phyloP scores from a whole-genome alignment of 164 flowering plant species.

The Vitis cinerea region DNA sequence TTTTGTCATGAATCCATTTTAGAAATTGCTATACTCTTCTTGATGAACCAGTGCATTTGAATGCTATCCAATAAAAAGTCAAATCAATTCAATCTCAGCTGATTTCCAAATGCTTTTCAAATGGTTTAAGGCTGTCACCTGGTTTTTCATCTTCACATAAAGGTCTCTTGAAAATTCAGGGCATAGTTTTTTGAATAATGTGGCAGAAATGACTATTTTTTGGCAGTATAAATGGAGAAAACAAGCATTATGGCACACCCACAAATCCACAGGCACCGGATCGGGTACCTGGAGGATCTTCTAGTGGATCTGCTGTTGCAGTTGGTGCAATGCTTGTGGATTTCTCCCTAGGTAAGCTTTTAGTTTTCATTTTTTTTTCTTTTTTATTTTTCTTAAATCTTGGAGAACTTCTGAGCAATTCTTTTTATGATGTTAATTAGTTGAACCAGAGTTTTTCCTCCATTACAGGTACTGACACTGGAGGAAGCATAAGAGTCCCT shows the following conservation, averaged over 20 bases:
- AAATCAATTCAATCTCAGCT: not conserved
- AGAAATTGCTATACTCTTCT: too few species aligned
- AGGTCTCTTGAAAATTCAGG: not conserved
- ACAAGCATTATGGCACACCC: slow-evolving; percentile 88
- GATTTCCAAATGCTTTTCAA: not conserved
- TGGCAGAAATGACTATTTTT: not conserved
- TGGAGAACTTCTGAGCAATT: not conserved
- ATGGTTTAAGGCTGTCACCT: not conserved
- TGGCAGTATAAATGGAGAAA: slow-evolving; percentile 88
- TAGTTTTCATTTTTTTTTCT: not conserved
- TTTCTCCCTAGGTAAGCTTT: slow-evolving; percentile 68
- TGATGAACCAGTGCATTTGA: too few species aligned
- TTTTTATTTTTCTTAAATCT: not conserved
- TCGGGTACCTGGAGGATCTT: slow-evolving; percentile 93
- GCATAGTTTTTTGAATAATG: not conserved
- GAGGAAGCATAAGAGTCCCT: slow-evolving; percentile 91
- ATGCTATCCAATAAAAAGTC: not conserved
- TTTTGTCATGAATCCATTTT: too few species aligned
- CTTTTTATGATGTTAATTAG: not conserved
- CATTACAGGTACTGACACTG: slow-evolving; percentile 85
- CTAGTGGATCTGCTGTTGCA: slow-evolving; percentile 96
- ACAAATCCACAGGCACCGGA: slow-evolving; percentile 76
- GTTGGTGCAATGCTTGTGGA: slow-evolving; percentile 83
- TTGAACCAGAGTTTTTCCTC: not conserved
- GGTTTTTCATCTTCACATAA: not conserved